Base-by-base conservation (phyloP, 495 filamentous ascomycete genomes). In the Endocarpon pusillum region DNA sequence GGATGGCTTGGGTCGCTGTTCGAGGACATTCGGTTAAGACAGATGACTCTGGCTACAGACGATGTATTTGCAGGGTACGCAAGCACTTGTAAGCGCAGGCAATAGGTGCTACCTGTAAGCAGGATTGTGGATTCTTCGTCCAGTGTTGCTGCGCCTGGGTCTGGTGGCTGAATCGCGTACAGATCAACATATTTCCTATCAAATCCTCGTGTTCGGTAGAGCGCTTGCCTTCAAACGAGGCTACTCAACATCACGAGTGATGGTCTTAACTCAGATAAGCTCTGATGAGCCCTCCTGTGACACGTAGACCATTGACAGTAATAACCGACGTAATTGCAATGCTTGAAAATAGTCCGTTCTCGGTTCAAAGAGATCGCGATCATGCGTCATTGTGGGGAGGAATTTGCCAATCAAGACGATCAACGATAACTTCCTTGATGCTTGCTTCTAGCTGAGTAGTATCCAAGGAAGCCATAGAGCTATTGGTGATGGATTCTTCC, bases 291-390 rank as follows among this genome's bases (percentile, higher is more conserved):
- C n/a, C n/a, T n/a, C n/a, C n/a, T n/a, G n/a, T n/a, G n/a, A n/a
- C n/a, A n/a, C n/a, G n/a, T n/a, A n/a, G 11, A 5, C 4, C 12
- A 19, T 8, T 3, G 41, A 42, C 24, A 43, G 11, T 16, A 55
- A 39, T 1, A 46, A 14, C n/a, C 52, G 39, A 12, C 42, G 38
- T 11, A 61, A 30, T 3, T 39, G 38, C 3, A 46, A 42, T 3
- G 53, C 53, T 32, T 59, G 47, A n/a, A 62, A 21, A 2, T 49
- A 55, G 12, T 59, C 49, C 48, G 59, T 51, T 2, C 53, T 55
- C 7, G 49, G 48, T 33, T 58, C 53, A 24, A 57, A 58, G 19
- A 60, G 41, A 41, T 61, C 55, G 3, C 46, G 29, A 12, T 48
- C 40, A n/a, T n/a, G n/a, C 9, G 3, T 28, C 19, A 25, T 26